Base-by-base conservation (phyloP, 2,329 filamentous ascomycete genomes). In the Fusarium acutatum region DNA sequence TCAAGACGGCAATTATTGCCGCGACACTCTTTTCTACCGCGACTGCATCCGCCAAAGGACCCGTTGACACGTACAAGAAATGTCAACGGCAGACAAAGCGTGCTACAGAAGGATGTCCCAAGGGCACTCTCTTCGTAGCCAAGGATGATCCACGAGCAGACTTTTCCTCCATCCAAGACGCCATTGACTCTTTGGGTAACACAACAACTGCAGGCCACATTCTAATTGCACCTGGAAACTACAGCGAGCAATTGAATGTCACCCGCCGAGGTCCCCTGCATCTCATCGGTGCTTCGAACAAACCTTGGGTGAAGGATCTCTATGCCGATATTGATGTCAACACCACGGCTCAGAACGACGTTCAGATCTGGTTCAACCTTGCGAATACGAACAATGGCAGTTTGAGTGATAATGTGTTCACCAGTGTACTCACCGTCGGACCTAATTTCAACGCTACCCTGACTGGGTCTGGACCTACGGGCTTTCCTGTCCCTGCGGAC, bases 191-290 rank as follows among this genome's bases (percentile, higher is more conserved):
- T 3, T 65, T 85, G 1, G 79, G 81, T 0, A 80, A 84, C 40
- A 77, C 74, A 22, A 77, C 73, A 14, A 50, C 34, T 1, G 40
- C 73, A 13, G 67, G 69, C 1, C 64, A 74, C 24, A 91, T 93
- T 72, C 84, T 92, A 18, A 86, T 92, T 50, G 85, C 87, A 0
- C 84, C 89, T 0, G 90, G 90, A 1, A 85, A 84, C 67, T 92
- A 92, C 75, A 87, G 83, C 3, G 90, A 92, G 76, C 89, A 91
- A 80, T 81, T 93, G 68, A 93, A 93, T 72, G 84, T 92, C 67
- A 92, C 90, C 8, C 88, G 90, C 2, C 80, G 83, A 4, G 90
- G 88, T 0, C 89, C 91, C 1, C 81, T 92, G 12, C 90, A 89
- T 34, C 83, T 92, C 12, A 84, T 92, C 1, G 91, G 90, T n/a